Conservation (phyloP, 208 protist species). For the Leptomonas pyrrhocoris region DNA sequence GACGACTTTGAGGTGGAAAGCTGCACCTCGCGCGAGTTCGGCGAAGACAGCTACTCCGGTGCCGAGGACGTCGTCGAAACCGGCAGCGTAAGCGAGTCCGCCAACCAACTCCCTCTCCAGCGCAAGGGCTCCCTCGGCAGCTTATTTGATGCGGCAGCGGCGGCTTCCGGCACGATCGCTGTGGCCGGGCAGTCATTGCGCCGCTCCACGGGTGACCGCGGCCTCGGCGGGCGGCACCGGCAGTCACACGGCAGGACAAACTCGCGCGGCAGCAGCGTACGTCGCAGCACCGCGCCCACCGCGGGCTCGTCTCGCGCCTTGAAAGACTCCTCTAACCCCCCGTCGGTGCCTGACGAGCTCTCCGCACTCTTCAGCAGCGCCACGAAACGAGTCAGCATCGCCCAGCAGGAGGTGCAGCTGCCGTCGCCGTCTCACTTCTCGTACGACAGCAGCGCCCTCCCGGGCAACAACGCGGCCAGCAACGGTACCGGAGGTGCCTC, state of each 20-base stretch:
- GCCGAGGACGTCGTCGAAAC: constrained; percentile 26
- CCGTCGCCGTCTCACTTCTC: constrained; percentile 21
- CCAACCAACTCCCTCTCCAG: constrained; percentile 20
- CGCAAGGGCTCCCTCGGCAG: constrained; percentile 38
- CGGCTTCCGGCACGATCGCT: background rate
- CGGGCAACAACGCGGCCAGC: background rate
- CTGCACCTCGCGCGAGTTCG: constrained; percentile 48
- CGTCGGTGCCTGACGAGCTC: constrained; percentile 14
- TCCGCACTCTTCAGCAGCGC: constrained; percentile 13
- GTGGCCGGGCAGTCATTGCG: constrained; percentile 5
- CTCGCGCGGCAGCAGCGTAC: constrained; percentile 23
- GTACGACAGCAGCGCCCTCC: constrained; percentile 17
- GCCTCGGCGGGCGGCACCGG: constrained; percentile 15
- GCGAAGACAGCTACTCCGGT: constrained; percentile 37
- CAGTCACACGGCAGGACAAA: background rate
- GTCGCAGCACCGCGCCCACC: background rate
- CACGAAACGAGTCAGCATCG: constrained; percentile 33
- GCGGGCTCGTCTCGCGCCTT: constrained; percentile 6
- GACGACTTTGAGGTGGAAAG: constrained; percentile 38
- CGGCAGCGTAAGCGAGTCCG: constrained; percentile 23
- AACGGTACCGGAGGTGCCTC: too few relatives aligned
- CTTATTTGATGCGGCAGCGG: constrained; percentile 17
- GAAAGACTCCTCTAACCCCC: background rate
- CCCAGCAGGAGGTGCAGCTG: constrained; percentile 25
- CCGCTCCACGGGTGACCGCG: constrained; percentile 20